phyloP scores from a whole-genome alignment of 108 stramenopile genomes.

The Ochromonas danica region DNA sequence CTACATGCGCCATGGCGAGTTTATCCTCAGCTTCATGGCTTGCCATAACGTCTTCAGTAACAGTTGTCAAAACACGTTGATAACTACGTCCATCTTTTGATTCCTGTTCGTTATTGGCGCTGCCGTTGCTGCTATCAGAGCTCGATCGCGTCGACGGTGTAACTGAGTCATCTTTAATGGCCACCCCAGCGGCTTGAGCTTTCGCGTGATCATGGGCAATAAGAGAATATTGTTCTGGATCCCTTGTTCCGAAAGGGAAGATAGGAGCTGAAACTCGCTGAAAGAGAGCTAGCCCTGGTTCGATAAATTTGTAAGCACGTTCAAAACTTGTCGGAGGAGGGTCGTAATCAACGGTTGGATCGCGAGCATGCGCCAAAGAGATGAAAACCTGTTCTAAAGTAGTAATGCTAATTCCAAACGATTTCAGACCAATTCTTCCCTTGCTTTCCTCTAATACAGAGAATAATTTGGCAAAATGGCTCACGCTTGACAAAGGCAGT shows the following conservation, averaged over 20 bases:
- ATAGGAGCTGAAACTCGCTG: no score
- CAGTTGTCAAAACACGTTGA: not conserved
- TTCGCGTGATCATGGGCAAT: no score
- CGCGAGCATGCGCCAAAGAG: slow-evolving; percentile 35
- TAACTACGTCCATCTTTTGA: not conserved
- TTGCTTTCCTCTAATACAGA: slow-evolving; percentile 65
- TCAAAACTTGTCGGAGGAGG: no score
- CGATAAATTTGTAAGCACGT: no score
- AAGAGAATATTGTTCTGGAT: no score
- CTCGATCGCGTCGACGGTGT: no score
- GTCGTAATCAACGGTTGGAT: not conserved
- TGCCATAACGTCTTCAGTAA: not conserved
- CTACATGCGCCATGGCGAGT: not conserved
- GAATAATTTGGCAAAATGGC: slow-evolving; percentile 62
- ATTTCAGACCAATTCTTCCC: slow-evolving; percentile 56
- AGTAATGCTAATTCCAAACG: slow-evolving; percentile 90
- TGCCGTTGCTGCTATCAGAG: no score
- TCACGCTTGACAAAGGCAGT: not conserved
- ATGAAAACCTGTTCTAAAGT: slow-evolving; percentile 89
- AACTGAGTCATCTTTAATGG: no score
- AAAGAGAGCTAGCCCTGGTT: not conserved
- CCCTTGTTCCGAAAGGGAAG: no score
- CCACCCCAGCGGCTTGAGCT: no score
- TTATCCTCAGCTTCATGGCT: not conserved
- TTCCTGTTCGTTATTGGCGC: not conserved